Evolutionary conservation across 495 filamentous ascomycete genomes (phyloP).

Genomic region (Margaritispora aquatica): DNA sequence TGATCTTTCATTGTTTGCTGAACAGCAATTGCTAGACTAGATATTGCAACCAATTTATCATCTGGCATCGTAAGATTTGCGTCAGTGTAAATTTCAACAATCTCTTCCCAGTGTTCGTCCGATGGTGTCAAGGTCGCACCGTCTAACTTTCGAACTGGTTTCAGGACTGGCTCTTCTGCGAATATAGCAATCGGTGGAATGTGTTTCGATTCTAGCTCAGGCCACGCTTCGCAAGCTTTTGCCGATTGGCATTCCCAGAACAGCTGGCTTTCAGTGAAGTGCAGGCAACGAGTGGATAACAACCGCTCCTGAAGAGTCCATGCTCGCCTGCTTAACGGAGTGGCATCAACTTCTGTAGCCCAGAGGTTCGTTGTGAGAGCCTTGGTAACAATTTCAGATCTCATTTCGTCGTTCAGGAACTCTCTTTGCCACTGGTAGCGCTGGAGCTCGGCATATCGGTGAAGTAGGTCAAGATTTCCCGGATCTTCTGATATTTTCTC

Average conservation of each 20-base stretch:
- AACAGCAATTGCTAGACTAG: not conserved
- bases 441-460: not conserved
- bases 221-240: not conserved
- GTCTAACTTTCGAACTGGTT: not conserved
- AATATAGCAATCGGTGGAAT: not conserved
- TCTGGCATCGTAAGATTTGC: not conserved
- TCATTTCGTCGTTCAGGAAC: not conserved
- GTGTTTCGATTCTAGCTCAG: not conserved
- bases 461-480: not conserved
- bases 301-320: constrained; percentile 32
- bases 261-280: constrained; percentile 21
- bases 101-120: not conserved
- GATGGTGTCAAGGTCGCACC: not conserved
- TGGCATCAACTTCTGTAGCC: not conserved
- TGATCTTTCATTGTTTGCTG: not conserved
- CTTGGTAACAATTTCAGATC: not conserved
- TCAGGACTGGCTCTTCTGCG: not conserved
- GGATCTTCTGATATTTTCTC: not conserved
- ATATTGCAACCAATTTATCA: constrained; percentile 4
- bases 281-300: constrained; percentile 23
- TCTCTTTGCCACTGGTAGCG: not conserved
- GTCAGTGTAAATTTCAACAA: not conserved
- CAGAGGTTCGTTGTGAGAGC: not conserved
- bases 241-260: constrained; percentile 44
- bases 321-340: constrained; percentile 7